Conservation (phyloP, 495 filamentous ascomycete species). For the Hyphodiscus hymeniophilus region DNA sequence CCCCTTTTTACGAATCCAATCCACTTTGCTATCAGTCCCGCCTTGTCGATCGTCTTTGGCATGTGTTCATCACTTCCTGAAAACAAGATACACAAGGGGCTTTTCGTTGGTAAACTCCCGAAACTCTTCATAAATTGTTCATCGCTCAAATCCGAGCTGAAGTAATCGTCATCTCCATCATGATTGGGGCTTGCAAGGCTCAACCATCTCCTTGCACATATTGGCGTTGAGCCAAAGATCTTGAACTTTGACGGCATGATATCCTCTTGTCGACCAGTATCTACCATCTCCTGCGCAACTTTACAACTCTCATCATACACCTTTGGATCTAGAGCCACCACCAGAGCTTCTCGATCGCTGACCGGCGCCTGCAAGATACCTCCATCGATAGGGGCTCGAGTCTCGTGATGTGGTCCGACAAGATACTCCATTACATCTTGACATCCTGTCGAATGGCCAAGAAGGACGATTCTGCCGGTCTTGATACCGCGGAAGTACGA, state of each 20-base stretch:
- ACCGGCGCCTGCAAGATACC: conserved; percentile 77
- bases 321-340: conserved; percentile 27
- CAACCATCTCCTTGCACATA: conserved; percentile 62
- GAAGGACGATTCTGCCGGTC: conserved; percentile 61
- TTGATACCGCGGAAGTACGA: conserved; percentile 48
- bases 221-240: conserved; percentile 41
- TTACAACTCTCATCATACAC: conserved; percentile 42
- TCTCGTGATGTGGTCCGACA: conserved; percentile 24
- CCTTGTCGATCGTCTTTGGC: conserved; percentile 53
- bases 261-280: conserved; percentile 42
- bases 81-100: conserved; percentile 55
- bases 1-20: conserved; percentile 33
- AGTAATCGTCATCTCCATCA: conserved; percentile 78
- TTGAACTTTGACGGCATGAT: conserved; percentile 49
- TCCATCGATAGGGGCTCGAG: conserved; percentile 55
- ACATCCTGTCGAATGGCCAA: conserved; percentile 82
- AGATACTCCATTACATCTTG: conserved; percentile 82
- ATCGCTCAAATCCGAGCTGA: conserved; percentile 68
- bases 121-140: conserved; percentile 52
- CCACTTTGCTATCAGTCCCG: conserved; percentile 57
- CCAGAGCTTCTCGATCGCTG: conserved; percentile 66
- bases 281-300: conserved; percentile 45
- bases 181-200: conserved; percentile 52
- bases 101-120: conserved; percentile 47
- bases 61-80: conserved; percentile 69